phyloP scores from a whole-genome alignment of 2,329 filamentous ascomycete genomes.

The Claviceps monticola region DNA sequence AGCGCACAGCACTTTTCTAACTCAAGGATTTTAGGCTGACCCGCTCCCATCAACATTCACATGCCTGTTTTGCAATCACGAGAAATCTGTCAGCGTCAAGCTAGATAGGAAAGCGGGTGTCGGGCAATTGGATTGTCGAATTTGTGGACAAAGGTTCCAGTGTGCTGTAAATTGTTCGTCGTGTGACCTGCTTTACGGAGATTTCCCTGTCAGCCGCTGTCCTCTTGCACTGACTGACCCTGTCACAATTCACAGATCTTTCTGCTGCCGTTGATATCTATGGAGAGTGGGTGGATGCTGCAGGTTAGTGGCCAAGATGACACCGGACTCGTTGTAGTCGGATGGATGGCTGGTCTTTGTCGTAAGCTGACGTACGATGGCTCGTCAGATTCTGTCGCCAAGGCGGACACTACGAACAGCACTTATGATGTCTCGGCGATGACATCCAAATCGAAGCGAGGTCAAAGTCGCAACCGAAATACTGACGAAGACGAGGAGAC shows the following conservation, averaged over 20 bases:
- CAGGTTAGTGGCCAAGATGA: constrained; percentile 27
- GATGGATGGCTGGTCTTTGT: not conserved
- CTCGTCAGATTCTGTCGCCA: constrained; percentile 34
- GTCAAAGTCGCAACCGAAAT: constrained; percentile 8
- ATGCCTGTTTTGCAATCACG: constrained; percentile 97
- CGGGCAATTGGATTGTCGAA: constrained; percentile 75
- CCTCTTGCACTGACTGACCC: constrained; percentile 7
- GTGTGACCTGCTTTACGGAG: not conserved
- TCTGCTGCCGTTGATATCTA: constrained; percentile 91
- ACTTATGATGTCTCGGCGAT: constrained; percentile 15
- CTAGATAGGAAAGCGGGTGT: constrained; percentile 87
- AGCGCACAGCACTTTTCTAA: not conserved
- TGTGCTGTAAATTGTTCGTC: constrained; percentile 77
- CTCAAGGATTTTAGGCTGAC: constrained; percentile 37
- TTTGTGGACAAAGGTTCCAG: constrained; percentile 89
- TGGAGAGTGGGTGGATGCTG: constrained; percentile 92
- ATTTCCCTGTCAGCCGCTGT: not conserved
- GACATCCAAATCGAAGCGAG: constrained; percentile 8
- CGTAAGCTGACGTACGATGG: not conserved
- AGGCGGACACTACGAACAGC: constrained; percentile 23
- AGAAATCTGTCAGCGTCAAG: constrained; percentile 80
- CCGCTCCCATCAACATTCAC: constrained; percentile 74
- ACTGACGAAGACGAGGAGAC: constrained; percentile 33
- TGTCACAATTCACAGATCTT: constrained; percentile 47
- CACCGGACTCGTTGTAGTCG: not conserved